Evolutionary conservation across 1,284 basidiomycete genomes (phyloP).

Genomic region (Rhodotorula sp.): DNA sequence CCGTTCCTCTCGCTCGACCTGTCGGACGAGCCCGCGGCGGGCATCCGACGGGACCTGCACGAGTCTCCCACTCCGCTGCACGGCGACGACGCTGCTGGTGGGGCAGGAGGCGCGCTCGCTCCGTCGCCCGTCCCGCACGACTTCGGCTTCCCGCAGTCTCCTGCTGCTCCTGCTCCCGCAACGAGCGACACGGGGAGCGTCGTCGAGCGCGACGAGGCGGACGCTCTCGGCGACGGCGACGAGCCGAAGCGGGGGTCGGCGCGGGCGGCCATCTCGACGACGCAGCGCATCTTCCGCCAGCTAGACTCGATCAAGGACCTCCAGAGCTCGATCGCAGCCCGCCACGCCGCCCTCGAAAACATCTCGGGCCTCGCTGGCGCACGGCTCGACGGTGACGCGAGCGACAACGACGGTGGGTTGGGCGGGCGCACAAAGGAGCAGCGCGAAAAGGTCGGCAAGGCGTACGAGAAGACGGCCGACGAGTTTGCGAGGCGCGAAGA

Average conservation of each 20-base stretch:
- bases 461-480: constrained; percentile 10
- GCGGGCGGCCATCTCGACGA: background rate
- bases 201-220: background rate
- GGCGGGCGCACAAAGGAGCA: constrained; percentile 4
- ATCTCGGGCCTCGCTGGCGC: background rate
- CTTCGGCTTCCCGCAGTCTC: background rate
- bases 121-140: background rate
- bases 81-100: background rate
- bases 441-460: background rate
- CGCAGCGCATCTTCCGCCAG: constrained; percentile 7
- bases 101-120: background rate
- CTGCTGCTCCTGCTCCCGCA: background rate
- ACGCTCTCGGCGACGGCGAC: background rate
- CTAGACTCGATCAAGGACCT: constrained; percentile 6
- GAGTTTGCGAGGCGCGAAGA: constrained; percentile 9
- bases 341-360: background rate
- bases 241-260: background rate
- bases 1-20: background rate
- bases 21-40: background rate
- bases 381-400: background rate
- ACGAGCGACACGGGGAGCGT: background rate
- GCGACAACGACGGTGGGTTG: background rate
- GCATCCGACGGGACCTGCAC: background rate
- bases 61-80: background rate
- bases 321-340: background rate